These are phyloP conservation scores for Myxozyma melibiosi DNA, from an alignment of 805 yeast genomes.

Conservation along the genomic window DNA sequence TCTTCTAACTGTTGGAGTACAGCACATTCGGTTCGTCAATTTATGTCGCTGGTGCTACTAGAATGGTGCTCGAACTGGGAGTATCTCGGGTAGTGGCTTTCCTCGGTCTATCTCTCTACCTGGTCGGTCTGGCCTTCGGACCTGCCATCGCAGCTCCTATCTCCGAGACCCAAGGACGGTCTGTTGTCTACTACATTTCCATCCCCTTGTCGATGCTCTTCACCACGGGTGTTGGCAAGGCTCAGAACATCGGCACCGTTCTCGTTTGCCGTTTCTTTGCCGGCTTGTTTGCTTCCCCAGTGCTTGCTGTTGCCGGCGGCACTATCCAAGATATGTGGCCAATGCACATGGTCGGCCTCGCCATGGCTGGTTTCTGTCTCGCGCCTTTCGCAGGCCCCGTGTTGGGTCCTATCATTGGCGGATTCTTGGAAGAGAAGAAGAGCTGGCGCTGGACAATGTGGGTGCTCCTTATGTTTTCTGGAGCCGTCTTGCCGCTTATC, in stretches of 20 bases:
- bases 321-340: constrained; percentile 75
- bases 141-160: constrained; percentile 56
- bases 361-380: constrained; percentile 69
- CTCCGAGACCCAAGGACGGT: constrained; percentile 67
- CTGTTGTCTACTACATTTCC: constrained; percentile 57
- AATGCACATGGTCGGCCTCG: constrained; percentile 63
- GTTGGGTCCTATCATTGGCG: constrained; percentile 50
- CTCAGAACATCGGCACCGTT: constrained; percentile 60
- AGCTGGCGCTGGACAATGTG: constrained; percentile 70
- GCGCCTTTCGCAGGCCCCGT: constrained; percentile 66
- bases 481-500: constrained; percentile 52
- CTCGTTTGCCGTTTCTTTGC: constrained; percentile 72
- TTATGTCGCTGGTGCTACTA: constrained; percentile 65
- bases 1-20: neutral
- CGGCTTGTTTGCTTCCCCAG: constrained; percentile 79
- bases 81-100: constrained; percentile 62
- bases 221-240: constrained; percentile 42
- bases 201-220: constrained; percentile 33
- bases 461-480: constrained; percentile 71
- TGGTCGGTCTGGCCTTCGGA: constrained; percentile 63
- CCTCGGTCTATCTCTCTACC: constrained; percentile 57
- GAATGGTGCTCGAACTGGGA: constrained; percentile 51
- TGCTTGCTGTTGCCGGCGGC: constrained; percentile 85
- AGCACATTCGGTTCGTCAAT: constrained; percentile 71
- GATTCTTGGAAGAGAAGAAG: constrained; percentile 54